Evolutionary conservation across 176 grass and related monocot species (phyloP).

Genomic region (Poa annua): DNA sequence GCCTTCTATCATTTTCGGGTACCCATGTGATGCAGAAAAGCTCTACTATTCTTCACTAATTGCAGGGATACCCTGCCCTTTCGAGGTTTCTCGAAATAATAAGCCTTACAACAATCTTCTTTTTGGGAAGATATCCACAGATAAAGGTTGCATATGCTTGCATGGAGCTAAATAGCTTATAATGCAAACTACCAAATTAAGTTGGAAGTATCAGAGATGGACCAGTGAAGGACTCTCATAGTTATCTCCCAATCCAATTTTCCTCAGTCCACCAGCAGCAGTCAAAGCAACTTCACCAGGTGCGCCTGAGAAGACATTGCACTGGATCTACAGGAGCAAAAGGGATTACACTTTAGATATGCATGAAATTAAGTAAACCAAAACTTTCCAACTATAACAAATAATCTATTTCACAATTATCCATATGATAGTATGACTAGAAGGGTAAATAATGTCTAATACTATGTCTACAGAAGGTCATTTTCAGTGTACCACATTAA

Average conservation of each 20-base stretch:
- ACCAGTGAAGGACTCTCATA: slow-evolving; percentile 90
- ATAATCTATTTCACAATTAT: neutral
- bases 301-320: slow-evolving; percentile 86
- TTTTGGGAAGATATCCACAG: slow-evolving; percentile 12
- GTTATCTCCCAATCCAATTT: slow-evolving; percentile 72
- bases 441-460: slow-evolving; percentile 9
- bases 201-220: slow-evolving; percentile 16
- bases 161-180: slow-evolving; percentile 27
- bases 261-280: slow-evolving; percentile 77
- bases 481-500: neutral
- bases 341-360: slow-evolving; percentile 3
- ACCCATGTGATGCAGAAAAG: neutral
- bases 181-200: slow-evolving; percentile 32
- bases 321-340: slow-evolving; percentile 68
- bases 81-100: neutral
- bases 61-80: neutral
- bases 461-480: slow-evolving; percentile 9
- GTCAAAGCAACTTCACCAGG: slow-evolving; percentile 77
- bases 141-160: slow-evolving; percentile 1
- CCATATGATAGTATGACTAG: neutral
- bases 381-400: slow-evolving; percentile 14
- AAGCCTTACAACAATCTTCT: neutral
- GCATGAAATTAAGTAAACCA: slow-evolving; percentile 8
- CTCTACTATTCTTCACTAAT: neutral
- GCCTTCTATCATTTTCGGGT: neutral